phyloP scores from a whole-genome alignment of 495 filamentous ascomycete genomes.

The Terfezia claveryi region DNA sequence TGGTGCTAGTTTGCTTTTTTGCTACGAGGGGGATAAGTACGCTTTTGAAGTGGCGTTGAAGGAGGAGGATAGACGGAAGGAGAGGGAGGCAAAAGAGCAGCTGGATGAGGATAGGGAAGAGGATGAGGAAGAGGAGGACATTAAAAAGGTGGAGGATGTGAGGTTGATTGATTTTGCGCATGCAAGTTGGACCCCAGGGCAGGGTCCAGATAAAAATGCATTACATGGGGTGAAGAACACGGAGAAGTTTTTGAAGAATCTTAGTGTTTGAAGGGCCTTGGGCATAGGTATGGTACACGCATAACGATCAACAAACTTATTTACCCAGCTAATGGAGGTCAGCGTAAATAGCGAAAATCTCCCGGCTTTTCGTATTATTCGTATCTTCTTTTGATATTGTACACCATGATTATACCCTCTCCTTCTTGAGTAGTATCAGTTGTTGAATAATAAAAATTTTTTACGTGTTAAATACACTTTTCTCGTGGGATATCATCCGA shows the following conservation, averaged over 20 bases:
- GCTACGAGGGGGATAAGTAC: slow-evolving; percentile 69
- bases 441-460: no score
- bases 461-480: no score
- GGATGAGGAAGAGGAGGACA: slow-evolving; percentile 40
- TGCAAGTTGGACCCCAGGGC: slow-evolving; percentile 62
- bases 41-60: slow-evolving; percentile 38
- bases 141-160: slow-evolving; percentile 53
- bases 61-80: slow-evolving; percentile 23
- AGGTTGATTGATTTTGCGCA: slow-evolving; percentile 97
- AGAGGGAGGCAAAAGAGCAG: slow-evolving; percentile 1
- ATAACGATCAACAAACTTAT: slow-evolving; percentile 1
- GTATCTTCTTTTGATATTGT: no score
- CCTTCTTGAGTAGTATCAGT: no score
- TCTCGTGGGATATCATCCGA: no score
- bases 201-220: slow-evolving; percentile 72
- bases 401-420: no score
- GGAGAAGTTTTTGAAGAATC: slow-evolving; percentile 42
- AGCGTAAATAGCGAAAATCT: not conserved
- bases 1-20: slow-evolving; percentile 67
- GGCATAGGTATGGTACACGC: slow-evolving; percentile 10
- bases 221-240: slow-evolving; percentile 55
- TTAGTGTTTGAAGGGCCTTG: slow-evolving; percentile 21
- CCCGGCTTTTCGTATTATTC: not conserved
- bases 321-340: not conserved
- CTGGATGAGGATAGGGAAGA: slow-evolving; percentile 29